Evolutionary conservation across 306 rosid species (phyloP), one percentile per base, ranked within the genome.

Genomic region (Canavalia gladiata): DNA sequence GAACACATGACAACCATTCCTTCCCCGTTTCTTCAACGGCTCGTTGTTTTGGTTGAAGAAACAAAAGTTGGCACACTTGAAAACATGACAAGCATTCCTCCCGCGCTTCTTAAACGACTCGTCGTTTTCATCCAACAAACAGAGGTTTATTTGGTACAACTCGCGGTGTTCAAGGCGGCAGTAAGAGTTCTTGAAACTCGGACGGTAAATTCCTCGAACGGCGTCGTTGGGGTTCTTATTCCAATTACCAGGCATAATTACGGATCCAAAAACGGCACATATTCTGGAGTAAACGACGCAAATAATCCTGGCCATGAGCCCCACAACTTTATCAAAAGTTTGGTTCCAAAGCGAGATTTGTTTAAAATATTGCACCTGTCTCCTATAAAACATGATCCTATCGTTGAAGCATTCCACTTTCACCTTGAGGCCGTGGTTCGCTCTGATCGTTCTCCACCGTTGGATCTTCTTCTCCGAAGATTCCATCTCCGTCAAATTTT

Each of bases 291-390:
- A 90, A 1, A 88, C 30, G 9, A 91, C 41, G 82, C 88, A 91
- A 2, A 88, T 42, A 1, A 86, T 71, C 4, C 91, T 76, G 1
- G 90, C 88, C 96, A 89, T 90, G 54, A 87, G 75, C 2, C 86
- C 80, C 1, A 90, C 88, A 42, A 63, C 84, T 34, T 84, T 83
- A 31, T 93, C 92, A 13, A 87, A 89, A 5, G 90, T 74, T 35
- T 87, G 85, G 68, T 62, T 83, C 97, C 97, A 93, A 1, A 93
- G 87, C 6, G 97, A 93, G 7, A n/a, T 65, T n/a, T 85, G 89
- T 37, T 79, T 93, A 81, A 50, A 89, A 80, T 80, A 86, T 5
- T 75, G 75, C 2, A 93, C 87, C 7, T 87, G 88, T 12, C 87
- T 86, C 30, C 60, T 81, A 72, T 72, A 82, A n/a, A 3, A 34